Percentiles rank a stretch among this genome's conserved stretches.
Evolutionary conservation across 148 eudicot species (phyloP).

Genomic region (Rhododendron kiyosumense): DNA sequence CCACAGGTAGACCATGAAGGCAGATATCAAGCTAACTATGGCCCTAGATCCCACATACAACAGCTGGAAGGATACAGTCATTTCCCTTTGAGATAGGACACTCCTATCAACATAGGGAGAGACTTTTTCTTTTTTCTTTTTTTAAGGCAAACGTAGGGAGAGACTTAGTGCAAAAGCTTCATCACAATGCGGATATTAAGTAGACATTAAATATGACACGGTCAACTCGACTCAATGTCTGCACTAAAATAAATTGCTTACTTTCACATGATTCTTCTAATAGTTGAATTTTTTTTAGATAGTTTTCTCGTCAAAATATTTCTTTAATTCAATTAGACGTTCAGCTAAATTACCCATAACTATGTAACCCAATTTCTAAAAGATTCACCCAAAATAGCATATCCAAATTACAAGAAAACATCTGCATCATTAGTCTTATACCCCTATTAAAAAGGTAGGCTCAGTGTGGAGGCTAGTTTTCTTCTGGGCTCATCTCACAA

Average conservation of each 20-base stretch:
- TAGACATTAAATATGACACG: neutral
- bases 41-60: neutral
- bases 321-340: neutral
- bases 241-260: neutral
- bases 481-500: neutral
- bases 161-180: neutral
- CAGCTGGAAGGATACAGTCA: neutral
- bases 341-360: neutral
- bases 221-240: neutral
- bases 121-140: too few relatives aligned
- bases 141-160: neutral
- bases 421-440: neutral
- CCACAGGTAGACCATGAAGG: neutral
- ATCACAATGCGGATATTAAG: neutral
- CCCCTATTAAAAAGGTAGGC: neutral
- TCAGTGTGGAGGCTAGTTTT: neutral
- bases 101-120: neutral
- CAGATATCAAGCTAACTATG: neutral
- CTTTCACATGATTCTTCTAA: neutral
- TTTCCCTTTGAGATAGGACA: neutral
- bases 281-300: neutral
- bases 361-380: neutral
- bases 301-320: neutral
- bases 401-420: neutral
- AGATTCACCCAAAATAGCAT: neutral